A percentile compares a stretch with the other conserved stretches of the same genome.
Conservation (phyloP, 2,329 filamentous ascomycete species). For the Microcyclosporella mali region DNA sequence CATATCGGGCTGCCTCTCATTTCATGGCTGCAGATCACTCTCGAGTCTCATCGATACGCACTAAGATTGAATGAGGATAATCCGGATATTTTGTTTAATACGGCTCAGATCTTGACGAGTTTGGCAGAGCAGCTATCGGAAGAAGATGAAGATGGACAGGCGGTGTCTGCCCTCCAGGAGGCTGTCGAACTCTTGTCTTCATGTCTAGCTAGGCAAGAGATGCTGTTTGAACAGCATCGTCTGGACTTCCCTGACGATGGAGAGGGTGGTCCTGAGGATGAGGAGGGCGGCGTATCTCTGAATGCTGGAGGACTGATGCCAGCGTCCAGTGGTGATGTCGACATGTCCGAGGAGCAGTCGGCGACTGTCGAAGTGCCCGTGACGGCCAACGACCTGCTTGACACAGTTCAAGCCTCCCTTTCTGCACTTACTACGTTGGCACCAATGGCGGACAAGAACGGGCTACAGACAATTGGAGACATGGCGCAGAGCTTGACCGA, state of each 20-base stretch:
- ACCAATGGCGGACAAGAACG: slow-evolving; percentile 45
- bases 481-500: slow-evolving; percentile 53
- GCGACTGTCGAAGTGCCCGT: slow-evolving; percentile 62
- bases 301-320: slow-evolving; percentile 1
- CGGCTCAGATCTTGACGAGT: slow-evolving; percentile 61
- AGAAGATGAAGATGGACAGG: slow-evolving; percentile 43
- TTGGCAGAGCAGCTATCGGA: slow-evolving; percentile 57
- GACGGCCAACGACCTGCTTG: slow-evolving; percentile 58
- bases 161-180: slow-evolving; percentile 53
- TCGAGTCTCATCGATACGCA: slow-evolving; percentile 60
- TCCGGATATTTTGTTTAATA: slow-evolving; percentile 65
- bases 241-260: slow-evolving; percentile 30
- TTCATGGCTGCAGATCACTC: slow-evolving; percentile 53
- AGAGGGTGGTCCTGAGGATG: slow-evolving; percentile 23
- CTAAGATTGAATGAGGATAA: slow-evolving; percentile 56
- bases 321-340: slow-evolving; percentile 19
- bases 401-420: slow-evolving; percentile 61
- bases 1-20: slow-evolving; percentile 50
- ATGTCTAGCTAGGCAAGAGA: slow-evolving; percentile 41
- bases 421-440: slow-evolving; percentile 40
- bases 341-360: slow-evolving; percentile 51
- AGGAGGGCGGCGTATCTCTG: slow-evolving; percentile 9
- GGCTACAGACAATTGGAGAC: slow-evolving; percentile 48
- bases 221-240: slow-evolving; percentile 39
- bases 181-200: slow-evolving; percentile 54